Conservation (phyloP, 164 flowering plant species). For the Liriodendron chinense region DNA sequence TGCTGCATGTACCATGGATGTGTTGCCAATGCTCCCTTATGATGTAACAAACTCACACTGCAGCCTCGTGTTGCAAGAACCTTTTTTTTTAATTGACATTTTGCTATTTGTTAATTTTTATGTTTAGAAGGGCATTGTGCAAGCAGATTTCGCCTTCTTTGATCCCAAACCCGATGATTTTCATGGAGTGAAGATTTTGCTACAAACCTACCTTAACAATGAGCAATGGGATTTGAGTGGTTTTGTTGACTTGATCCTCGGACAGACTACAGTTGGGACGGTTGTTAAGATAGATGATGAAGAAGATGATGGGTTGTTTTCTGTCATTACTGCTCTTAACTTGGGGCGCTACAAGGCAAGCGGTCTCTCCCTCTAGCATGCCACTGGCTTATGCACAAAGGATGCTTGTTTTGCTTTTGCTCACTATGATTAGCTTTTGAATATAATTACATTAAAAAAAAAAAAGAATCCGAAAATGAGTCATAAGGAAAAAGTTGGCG, state of each 20-base stretch:
- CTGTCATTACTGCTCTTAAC: constrained; percentile 67
- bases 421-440: too few relatives aligned
- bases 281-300: constrained; percentile 74
- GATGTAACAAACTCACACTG: neutral
- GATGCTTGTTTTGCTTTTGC: neutral
- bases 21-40: neutral
- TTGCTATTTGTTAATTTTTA: neutral
- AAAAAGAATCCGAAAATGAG: too few relatives aligned
- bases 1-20: neutral
- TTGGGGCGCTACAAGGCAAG: constrained; percentile 78
- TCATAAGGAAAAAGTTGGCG: too few relatives aligned
- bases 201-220: constrained; percentile 72
- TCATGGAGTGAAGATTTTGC: constrained; percentile 80
- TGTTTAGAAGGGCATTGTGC: constrained; percentile 50
- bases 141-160: constrained; percentile 91
- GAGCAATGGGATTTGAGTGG: constrained; percentile 80
- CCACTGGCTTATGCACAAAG: neutral
- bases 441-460: too few relatives aligned
- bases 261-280: constrained; percentile 95
- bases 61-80: neutral
- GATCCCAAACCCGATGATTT: constrained; percentile 86
- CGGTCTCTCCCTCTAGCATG: neutral
- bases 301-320: constrained; percentile 68
- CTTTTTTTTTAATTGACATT: neutral
- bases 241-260: constrained; percentile 81